phyloP scores from a whole-genome alignment of 345 rosid species.

The Eucalyptus pauciflora region DNA sequence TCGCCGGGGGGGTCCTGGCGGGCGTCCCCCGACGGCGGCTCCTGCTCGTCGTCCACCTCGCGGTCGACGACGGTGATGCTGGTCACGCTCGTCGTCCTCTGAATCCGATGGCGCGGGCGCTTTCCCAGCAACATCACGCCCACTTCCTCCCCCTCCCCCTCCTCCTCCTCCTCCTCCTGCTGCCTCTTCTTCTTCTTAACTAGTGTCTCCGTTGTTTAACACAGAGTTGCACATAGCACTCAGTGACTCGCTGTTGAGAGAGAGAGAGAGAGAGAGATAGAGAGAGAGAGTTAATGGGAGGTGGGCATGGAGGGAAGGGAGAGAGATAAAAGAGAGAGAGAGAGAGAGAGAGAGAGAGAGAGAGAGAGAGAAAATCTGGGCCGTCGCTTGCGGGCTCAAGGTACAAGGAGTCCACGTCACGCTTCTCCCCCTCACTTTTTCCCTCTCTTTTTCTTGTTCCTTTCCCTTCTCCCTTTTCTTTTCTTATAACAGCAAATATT shows the following conservation, averaged over 20 bases:
- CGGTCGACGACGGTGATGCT: slow-evolving; percentile 19
- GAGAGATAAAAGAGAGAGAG: background rate
- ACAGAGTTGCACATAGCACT: background rate
- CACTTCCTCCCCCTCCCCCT: background rate
- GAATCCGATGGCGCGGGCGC: slow-evolving; percentile 50
- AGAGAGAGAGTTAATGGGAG: background rate
- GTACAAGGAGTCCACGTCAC: slow-evolving; percentile 24
- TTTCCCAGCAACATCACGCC: slow-evolving; percentile 50
- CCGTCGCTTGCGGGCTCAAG: slow-evolving; percentile 43
- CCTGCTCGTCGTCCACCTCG: slow-evolving; percentile 9
- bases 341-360: background rate
- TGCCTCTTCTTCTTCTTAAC: background rate
- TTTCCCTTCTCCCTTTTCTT: background rate
- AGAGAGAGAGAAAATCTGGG: slow-evolving; percentile 23
- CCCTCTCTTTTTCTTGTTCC: background rate
- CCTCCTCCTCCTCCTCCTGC: background rate
- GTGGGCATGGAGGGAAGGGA: background rate
- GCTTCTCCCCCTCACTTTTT: background rate
- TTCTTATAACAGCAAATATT: background rate
- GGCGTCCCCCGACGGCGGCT: slow-evolving; percentile 2
- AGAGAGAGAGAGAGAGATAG: background rate
- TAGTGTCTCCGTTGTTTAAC: background rate
- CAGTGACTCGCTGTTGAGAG: background rate
- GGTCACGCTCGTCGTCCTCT: slow-evolving; percentile 67
- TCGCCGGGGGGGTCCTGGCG: background rate